A percentile compares a stretch with the other conserved stretches of the same genome.
These are phyloP conservation scores for Fusarium dlaminii DNA, from an alignment of 2,329 filamentous ascomycete genomes.

Conservation along the genomic window DNA sequence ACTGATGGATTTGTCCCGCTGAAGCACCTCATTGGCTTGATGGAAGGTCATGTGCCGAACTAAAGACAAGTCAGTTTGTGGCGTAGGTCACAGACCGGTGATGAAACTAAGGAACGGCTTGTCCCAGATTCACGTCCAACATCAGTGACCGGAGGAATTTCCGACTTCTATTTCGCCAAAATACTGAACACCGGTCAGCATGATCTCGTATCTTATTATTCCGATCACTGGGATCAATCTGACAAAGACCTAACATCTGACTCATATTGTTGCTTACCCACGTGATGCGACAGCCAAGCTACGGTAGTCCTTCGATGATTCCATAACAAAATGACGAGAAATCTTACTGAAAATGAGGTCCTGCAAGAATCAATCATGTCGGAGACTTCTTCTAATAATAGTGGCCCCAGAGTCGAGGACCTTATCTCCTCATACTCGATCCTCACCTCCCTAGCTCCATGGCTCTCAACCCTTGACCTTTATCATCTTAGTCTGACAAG, in stretches of 20 bases:
- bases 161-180: accelerated
- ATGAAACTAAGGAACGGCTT: not conserved
- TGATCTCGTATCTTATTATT: not conserved
- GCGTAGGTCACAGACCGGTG: not conserved
- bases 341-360: no score
- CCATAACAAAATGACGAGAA: accelerated
- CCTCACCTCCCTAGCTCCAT: constrained; percentile 16
- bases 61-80: not conserved
- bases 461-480: constrained; percentile 28
- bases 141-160: no score
- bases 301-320: accelerated
- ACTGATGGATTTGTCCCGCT: accelerated
- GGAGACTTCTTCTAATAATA: accelerated
- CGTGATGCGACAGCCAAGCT: not conserved
- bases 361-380: not conserved
- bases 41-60: not conserved
- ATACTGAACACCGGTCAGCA: accelerated
- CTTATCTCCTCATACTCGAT: constrained; percentile 28
- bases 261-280: not conserved
- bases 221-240: not conserved
- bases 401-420: not conserved
- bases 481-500: constrained; percentile 17
- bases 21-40: not conserved
- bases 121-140: no score
- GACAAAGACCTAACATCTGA: constrained; percentile 3